phyloP scores from a whole-genome alignment of 805 yeast species.

The Tetrapisispora namnaoensis region DNA sequence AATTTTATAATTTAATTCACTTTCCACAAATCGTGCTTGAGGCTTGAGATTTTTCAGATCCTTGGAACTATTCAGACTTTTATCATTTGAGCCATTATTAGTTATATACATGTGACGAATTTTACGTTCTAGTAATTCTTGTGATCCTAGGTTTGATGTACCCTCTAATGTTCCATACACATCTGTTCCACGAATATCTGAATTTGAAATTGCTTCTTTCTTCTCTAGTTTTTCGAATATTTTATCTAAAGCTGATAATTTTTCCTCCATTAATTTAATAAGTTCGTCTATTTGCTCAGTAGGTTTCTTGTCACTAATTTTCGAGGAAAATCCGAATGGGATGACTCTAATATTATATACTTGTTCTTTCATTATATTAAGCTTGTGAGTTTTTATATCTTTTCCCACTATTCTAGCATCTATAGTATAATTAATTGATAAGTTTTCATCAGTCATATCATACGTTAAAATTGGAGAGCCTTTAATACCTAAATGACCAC shows the following conservation, averaged over 20 bases:
- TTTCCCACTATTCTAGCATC: slow-evolving; percentile 50
- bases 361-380: slow-evolving; percentile 28
- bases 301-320: slow-evolving; percentile 12
- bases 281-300: slow-evolving; percentile 19
- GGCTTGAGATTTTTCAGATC: slow-evolving; percentile 9
- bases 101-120: slow-evolving; percentile 21
- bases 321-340: slow-evolving; percentile 31
- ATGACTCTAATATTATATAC: slow-evolving; percentile 33
- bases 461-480: slow-evolving; percentile 47
- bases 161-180: slow-evolving; percentile 21
- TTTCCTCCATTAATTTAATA: slow-evolving; percentile 18
- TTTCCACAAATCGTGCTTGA: slow-evolving; percentile 13
- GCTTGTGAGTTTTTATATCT: slow-evolving; percentile 22
- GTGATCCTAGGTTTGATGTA: slow-evolving; percentile 14
- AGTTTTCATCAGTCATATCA: slow-evolving; percentile 39
- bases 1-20: slow-evolving; percentile 23
- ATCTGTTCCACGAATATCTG: slow-evolving; percentile 23
- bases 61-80: slow-evolving; percentile 4
- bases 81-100: not conserved
- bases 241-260: slow-evolving; percentile 18
- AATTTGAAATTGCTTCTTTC: slow-evolving; percentile 16
- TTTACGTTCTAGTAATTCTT: slow-evolving; percentile 21
- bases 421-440: slow-evolving; percentile 43
- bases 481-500: slow-evolving; percentile 41
- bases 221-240: slow-evolving; percentile 17